phyloP scores from a whole-genome alignment of 1,284 basidiomycete genomes.

The Cystobasidiaceae sp. region DNA sequence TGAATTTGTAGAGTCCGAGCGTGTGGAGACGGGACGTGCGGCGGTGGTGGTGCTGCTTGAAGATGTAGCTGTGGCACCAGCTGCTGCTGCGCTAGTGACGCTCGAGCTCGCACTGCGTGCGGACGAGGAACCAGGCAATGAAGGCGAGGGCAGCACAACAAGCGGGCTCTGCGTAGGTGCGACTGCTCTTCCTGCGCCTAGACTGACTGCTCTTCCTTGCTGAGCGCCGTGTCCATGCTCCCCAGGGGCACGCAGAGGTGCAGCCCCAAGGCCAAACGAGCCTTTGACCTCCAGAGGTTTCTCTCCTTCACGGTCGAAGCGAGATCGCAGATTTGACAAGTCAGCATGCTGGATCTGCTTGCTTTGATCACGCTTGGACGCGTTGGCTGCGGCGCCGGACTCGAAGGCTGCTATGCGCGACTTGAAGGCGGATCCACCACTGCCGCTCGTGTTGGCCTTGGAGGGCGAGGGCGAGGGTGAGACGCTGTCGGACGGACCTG shows the following conservation, averaged over 20 bases:
- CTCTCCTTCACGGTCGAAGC: conserved; percentile 26
- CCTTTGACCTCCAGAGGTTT: conserved; percentile 20
- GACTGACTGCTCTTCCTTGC: conserved; percentile 10
- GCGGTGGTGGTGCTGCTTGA: background rate
- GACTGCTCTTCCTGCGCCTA: conserved; percentile 17
- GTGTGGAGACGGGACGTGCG: background rate
- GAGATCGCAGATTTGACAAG: conserved; percentile 15
- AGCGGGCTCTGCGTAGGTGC: conserved; percentile 17
- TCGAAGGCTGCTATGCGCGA: conserved; percentile 26
- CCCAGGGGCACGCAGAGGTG: background rate
- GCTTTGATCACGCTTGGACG: background rate
- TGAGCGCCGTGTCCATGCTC: background rate
- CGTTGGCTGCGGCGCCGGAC: conserved; percentile 18
- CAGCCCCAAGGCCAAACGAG: conserved; percentile 25
- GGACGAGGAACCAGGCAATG: background rate
- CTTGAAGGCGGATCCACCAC: conserved; percentile 4
- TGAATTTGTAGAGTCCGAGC: background rate
- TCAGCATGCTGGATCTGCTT: conserved; percentile 21
- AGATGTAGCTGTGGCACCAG: background rate
- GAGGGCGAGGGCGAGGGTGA: conserved; percentile 9
- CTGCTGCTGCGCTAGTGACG: background rate
- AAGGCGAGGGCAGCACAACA: background rate
- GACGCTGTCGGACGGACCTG: background rate
- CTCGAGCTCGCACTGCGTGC: conserved; percentile 1
- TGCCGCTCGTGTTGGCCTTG: background rate